Base-by-base conservation (phyloP, 176 grass and related monocot genomes). In the Raddia guianensis region DNA sequence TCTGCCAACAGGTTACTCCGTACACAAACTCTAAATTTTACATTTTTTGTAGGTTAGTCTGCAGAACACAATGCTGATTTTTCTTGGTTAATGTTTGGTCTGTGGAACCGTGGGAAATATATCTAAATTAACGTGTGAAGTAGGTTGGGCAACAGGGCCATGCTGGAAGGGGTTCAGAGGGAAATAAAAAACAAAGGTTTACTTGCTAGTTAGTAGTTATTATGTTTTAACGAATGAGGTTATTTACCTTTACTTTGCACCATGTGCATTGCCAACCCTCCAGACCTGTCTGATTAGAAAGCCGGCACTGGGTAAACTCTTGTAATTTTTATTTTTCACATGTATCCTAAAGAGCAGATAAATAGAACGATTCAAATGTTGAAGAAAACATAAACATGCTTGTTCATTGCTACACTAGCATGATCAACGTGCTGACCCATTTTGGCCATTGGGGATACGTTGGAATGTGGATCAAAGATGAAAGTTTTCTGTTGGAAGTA, bases 391-490 rank as follows among this genome's bases (percentile, higher is more conserved):
- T 59, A 18, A 73, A 58, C 80, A 27, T 80, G 43, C 71, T 58
- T 46, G 13, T 68, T 27, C 4, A 42, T 40, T 72, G 18, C 62
- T 8, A 67, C 49, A 59, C 12, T 27, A 66, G 37, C 21, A 8
- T 5, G 48, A 52, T 37, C 49, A 16, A 20, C 6, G 13, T 66
- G 42, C 20, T 68, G 62, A 68, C 42, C 16, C 48, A 76, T 77
- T 27, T 27, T 27, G 27, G 27, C 27, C 27, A 27, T 27, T 51
- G 7, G 32, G 18, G 12, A 42, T 76, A 21, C 27, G 5, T 40
- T 77, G 67, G 53, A 59, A 32, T 47, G 65, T 77, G n/a, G 44
- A 71, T 64, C 45, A 37, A 32, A 48, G 20, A 61, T 76, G 61
- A 5, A 61, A 5, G 0, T 55, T 43, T 35, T 34, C 34, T 55